A percentile compares a stretch with the other conserved stretches of the same genome.
Evolutionary conservation across 768 basidiomycete genomes (phyloP).

Genomic region (Chlorophyllum brunneum): DNA sequence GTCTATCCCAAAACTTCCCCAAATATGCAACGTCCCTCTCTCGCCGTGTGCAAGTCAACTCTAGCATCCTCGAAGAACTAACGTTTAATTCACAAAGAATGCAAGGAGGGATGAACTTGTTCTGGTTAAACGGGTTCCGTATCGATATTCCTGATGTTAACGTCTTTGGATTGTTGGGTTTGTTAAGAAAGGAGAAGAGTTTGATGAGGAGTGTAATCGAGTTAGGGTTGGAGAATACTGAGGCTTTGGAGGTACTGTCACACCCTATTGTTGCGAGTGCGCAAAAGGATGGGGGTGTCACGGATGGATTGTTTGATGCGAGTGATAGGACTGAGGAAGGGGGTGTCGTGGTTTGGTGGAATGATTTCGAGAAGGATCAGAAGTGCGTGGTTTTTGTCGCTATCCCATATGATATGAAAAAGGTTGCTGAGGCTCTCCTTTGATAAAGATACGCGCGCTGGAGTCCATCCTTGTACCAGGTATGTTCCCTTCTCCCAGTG

Average conservation of each 20-base stretch:
- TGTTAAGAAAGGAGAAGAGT: slow-evolving; percentile 67
- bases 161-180: slow-evolving; percentile 66
- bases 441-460: slow-evolving; percentile 47
- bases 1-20: slow-evolving; percentile 86
- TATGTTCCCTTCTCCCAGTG: slow-evolving; percentile 22
- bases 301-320: slow-evolving; percentile 85
- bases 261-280: slow-evolving; percentile 53
- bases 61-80: slow-evolving; percentile 52
- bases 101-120: slow-evolving; percentile 47
- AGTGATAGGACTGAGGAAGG: slow-evolving; percentile 84
- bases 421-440: background rate
- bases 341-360: slow-evolving; percentile 78
- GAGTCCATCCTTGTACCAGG: slow-evolving; percentile 46
- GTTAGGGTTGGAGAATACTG: slow-evolving; percentile 56
- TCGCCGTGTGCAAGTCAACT: slow-evolving; percentile 57
- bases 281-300: slow-evolving; percentile 42
- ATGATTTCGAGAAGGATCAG: slow-evolving; percentile 83
- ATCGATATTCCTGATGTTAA: slow-evolving; percentile 63
- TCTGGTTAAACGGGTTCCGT: slow-evolving; percentile 80
- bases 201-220: slow-evolving; percentile 55
- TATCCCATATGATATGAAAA: background rate
- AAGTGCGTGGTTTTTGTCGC: slow-evolving; percentile 37
- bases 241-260: slow-evolving; percentile 73
- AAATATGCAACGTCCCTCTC: slow-evolving; percentile 75
- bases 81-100: slow-evolving; percentile 50